Percentiles rank a stretch among this genome's conserved stretches.
phyloP scores from a whole-genome alignment of 2,329 filamentous ascomycete species.

The Coniochaeta hoffmannii region DNA sequence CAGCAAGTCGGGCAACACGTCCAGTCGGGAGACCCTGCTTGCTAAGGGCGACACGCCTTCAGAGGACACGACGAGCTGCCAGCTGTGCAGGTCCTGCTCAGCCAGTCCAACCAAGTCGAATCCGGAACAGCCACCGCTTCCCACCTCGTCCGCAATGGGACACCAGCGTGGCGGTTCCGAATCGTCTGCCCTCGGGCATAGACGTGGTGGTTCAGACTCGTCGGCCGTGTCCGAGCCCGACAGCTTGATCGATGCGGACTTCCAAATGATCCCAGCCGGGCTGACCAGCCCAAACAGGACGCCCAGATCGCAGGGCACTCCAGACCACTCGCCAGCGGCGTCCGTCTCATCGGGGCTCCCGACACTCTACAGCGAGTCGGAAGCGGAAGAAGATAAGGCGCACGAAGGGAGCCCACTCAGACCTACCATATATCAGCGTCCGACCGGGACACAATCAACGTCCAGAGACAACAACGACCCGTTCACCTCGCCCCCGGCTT shows the following conservation, averaged over 20 bases:
- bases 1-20: slow-evolving; percentile 6
- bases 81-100: slow-evolving; percentile 9
- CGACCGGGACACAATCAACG: slow-evolving; percentile 5
- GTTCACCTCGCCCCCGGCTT: background rate
- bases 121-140: slow-evolving; percentile 8
- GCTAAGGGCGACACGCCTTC: background rate
- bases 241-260: slow-evolving; percentile 26
- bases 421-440: slow-evolving; percentile 4
- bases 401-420: slow-evolving; percentile 3
- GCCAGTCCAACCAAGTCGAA: slow-evolving; percentile 20
- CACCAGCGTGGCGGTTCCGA: background rate
- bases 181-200: background rate
- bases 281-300: slow-evolving; percentile 35
- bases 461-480: background rate
- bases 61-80: background rate
- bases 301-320: slow-evolving; percentile 8
- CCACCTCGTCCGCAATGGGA: slow-evolving; percentile 8
- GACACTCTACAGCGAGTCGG: slow-evolving; percentile 49
- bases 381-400: slow-evolving; percentile 29
- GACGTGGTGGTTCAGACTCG: slow-evolving; percentile 18
- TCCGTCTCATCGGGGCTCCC: slow-evolving; percentile 46
- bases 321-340: slow-evolving; percentile 28
- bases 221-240: slow-evolving; percentile 30
- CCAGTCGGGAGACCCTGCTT: background rate
- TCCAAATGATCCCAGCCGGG: slow-evolving; percentile 26